Percentiles rank a stretch among this genome's conserved stretches.
phyloP scores from a whole-genome alignment of 495 filamentous ascomycete species.

The Talaromyces borbonicus region DNA sequence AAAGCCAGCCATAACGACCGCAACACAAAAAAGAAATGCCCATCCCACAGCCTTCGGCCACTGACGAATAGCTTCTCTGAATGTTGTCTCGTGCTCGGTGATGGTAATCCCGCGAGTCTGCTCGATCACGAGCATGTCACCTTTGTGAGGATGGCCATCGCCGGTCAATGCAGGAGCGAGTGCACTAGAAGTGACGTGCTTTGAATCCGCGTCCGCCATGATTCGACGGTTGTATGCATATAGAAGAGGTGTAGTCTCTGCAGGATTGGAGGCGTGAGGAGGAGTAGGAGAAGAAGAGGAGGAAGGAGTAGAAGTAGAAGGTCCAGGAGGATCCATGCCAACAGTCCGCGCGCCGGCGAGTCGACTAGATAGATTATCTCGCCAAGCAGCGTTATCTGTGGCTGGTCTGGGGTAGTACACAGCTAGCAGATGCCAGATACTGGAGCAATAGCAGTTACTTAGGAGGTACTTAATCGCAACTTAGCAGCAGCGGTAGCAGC shows the following conservation, averaged over 20 bases:
- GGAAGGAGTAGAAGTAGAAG: too few relatives aligned
- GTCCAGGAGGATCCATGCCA: too few relatives aligned
- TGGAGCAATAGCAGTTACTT: too few relatives aligned
- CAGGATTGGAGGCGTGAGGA: too few relatives aligned
- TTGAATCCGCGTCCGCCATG: constrained; percentile 4
- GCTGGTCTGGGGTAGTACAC: too few relatives aligned
- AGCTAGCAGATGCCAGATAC: too few relatives aligned
- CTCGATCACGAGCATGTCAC: constrained; percentile 5
- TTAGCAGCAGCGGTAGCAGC: too few relatives aligned
- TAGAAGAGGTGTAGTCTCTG: background rate
- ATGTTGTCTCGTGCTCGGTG: background rate
- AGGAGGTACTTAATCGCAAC: too few relatives aligned
- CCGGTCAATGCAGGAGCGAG: background rate
- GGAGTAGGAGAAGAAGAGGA: too few relatives aligned
- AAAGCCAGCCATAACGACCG: constrained; percentile 18
- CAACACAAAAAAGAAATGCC: constrained; percentile 6
- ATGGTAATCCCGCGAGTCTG: constrained; percentile 4
- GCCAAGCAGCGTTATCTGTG: too few relatives aligned
- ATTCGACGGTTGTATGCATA: background rate
- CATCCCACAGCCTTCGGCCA: constrained; percentile 5
- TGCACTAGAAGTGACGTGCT: background rate
- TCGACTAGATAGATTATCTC: too few relatives aligned
- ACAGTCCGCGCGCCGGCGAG: too few relatives aligned
- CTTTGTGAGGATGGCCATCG: background rate
- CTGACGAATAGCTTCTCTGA: constrained; percentile 2